Percentiles rank a stretch among this genome's conserved stretches.
Conservation (phyloP, 371 early-diverging fungal genomes). For the Rhizomucor miehei region DNA sequence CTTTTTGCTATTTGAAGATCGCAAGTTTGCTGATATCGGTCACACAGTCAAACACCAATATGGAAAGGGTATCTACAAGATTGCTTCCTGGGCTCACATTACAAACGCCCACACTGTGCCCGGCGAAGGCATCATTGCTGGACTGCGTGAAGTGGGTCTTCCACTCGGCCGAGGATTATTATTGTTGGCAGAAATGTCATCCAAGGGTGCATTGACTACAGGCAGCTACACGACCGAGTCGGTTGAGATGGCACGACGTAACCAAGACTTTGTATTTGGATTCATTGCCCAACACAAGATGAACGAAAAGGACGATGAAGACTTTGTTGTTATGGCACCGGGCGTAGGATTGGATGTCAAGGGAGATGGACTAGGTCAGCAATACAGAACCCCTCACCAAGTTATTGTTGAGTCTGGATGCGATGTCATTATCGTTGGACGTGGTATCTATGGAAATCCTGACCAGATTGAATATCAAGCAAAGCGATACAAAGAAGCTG, state of each 20-base stretch:
- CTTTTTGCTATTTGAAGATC: slow-evolving; percentile 96
- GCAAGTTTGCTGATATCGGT: slow-evolving; percentile 95
- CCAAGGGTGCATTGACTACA: slow-evolving; percentile 81
- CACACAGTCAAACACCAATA: slow-evolving; percentile 95
- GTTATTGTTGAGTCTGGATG: slow-evolving; percentile 83
- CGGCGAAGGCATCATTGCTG: slow-evolving; percentile 93
- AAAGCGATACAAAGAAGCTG: slow-evolving; percentile 83
- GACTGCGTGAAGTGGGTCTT: slow-evolving; percentile 81
- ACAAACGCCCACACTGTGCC: slow-evolving; percentile 94
- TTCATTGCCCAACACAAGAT: slow-evolving; percentile 86
- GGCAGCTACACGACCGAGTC: slow-evolving; percentile 82
- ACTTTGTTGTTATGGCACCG: slow-evolving; percentile 92
- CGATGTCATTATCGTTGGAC: slow-evolving; percentile 96
- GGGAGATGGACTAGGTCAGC: slow-evolving; percentile 91
- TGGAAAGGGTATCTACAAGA: slow-evolving; percentile 84
- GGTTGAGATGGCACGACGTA: slow-evolving; percentile 82
- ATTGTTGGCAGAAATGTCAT: slow-evolving; percentile 96
- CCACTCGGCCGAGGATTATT: slow-evolving; percentile 82
- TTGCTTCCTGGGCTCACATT: slow-evolving; percentile 94
- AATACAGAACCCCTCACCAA: slow-evolving; percentile 87
- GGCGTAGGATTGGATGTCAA: slow-evolving; percentile 84
- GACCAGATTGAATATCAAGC: slow-evolving; percentile 73
- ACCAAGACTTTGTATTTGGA: slow-evolving; percentile 91
- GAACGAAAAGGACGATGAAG: slow-evolving; percentile 64
- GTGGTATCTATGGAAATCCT: slow-evolving; percentile 89